Evolutionary conservation across 768 basidiomycete species (phyloP), one percentile per base, ranked within the genome.

Genomic region (Lenzites betulinus): DNA sequence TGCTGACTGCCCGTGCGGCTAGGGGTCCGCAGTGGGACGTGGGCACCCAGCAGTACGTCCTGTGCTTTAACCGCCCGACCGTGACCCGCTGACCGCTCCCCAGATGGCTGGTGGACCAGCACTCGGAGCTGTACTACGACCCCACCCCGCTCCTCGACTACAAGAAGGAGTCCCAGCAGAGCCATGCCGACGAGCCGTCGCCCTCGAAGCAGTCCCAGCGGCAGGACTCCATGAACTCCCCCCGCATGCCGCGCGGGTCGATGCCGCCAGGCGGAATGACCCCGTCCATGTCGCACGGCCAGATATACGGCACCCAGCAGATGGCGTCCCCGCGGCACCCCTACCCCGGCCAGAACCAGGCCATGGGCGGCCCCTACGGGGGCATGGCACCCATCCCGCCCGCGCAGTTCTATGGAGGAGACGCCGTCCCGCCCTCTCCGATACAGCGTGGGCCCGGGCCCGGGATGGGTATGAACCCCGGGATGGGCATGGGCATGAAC

Each of bases 21-120:
- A 79, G 92, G 60, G 92, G 92, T 0, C 92, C 92, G 3, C 91
- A 92, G 67, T 93, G 91, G 91, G 92, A 93, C 70, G 79, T 92
- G 39, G 89, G 89, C 18, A 92, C 92, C 15, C 91, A 93, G 71
- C 87, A 89, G 92, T 93, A 66, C 66, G 89, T 80, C 49, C 25
- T 26, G 6, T 22, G 22, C 3, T 12, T 13, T 33, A 16, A 12
- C 35, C 28, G 7, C 43, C 13, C 3, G 18, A 1, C 38, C 35
- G 9, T 22, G 11, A 33, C 6, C 11, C 30, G 49, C 38, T 41
- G 52, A 49, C 13, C 28, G 44, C n/a, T 11, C 30, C 26, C 36
- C 11, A 93, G 90, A 65, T 93, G 91, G 70, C 79, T 85, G n/a
- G 86, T 91, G 2, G 91, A 93, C 67, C 77, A 83, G 70, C 78